Conservation (phyloP, 2,329 filamentous ascomycete species). For the Chaetoscypha palmicola region DNA sequence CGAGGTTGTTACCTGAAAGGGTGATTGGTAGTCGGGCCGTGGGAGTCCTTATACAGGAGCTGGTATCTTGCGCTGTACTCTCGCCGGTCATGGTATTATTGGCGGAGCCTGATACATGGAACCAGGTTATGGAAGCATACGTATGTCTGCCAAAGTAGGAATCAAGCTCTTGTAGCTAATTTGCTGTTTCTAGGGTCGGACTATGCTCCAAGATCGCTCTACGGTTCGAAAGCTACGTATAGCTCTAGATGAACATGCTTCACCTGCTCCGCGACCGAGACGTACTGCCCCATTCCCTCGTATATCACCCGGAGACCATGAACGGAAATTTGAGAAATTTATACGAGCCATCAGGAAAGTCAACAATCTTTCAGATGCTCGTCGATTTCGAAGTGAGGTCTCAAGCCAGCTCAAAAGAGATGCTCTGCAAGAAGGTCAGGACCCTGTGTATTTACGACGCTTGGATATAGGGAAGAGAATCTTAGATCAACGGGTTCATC, state of each 20-base stretch:
- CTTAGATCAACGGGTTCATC: slow-evolving; percentile 80
- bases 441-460: slow-evolving; percentile 79
- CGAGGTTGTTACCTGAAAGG: slow-evolving; percentile 63
- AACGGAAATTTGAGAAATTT: slow-evolving; percentile 90
- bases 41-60: slow-evolving; percentile 73
- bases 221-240: slow-evolving; percentile 88
- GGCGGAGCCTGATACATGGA: slow-evolving; percentile 93
- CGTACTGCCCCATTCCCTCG: slow-evolving; percentile 69
- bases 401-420: slow-evolving; percentile 87
- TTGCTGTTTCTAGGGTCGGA: slow-evolving; percentile 51
- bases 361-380: slow-evolving; percentile 85
- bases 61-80: slow-evolving; percentile 87
- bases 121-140: slow-evolving; percentile 87
- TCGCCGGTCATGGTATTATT: slow-evolving; percentile 73
- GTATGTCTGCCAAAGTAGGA: too few relatives aligned
- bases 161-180: background rate
- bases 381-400: slow-evolving; percentile 85
- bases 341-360: slow-evolving; percentile 83
- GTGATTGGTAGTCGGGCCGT: slow-evolving; percentile 77
- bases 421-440: slow-evolving; percentile 67
- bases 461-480: slow-evolving; percentile 88
- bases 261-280: slow-evolving; percentile 61
- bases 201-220: slow-evolving; percentile 88
- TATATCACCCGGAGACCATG: slow-evolving; percentile 73
- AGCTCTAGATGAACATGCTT: slow-evolving; percentile 88